Conservation (phyloP, 2,329 filamentous ascomycete genomes). For the Fonsecaea pugnacius region DNA sequence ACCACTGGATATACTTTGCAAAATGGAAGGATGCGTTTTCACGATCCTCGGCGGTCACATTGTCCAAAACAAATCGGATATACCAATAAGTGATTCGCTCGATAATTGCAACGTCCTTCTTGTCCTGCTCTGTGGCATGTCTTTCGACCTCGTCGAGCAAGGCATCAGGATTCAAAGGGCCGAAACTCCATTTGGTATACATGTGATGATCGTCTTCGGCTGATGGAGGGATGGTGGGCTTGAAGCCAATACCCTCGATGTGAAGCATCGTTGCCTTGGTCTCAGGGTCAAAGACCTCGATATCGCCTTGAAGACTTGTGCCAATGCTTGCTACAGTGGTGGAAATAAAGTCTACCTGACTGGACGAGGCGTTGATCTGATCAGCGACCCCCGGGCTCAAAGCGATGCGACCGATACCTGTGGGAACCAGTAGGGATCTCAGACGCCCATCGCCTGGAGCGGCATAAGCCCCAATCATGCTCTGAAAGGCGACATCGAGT, state of each 20-base stretch:
- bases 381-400: constrained; percentile 2
- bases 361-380: constrained; percentile 7
- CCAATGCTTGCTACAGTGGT: constrained; percentile 13
- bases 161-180: constrained; percentile 7
- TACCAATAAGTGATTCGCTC: constrained; percentile 16
- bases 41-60: constrained; percentile 7
- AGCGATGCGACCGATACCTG: constrained; percentile 2
- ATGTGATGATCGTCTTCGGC: constrained; percentile 8
- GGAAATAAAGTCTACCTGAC: constrained; percentile 16
- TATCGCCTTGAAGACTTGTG: constrained; percentile 18
- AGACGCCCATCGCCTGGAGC: neutral
- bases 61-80: constrained; percentile 5
- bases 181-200: constrained; percentile 2
- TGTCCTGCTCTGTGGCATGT: constrained; percentile 11
- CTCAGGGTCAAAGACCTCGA: constrained; percentile 17
- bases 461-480: neutral
- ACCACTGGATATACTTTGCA: constrained; percentile 13
- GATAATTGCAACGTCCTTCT: constrained; percentile 8
- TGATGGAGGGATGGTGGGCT: neutral
- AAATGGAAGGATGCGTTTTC: constrained; percentile 12
- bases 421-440: neutral
- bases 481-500: constrained; percentile 1
- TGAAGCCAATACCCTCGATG: constrained; percentile 9
- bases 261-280: constrained; percentile 15
- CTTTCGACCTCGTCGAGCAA: constrained; percentile 8